Base-by-base conservation (phyloP, 306 rosid species). In the Leucaena leucocephala region DNA sequence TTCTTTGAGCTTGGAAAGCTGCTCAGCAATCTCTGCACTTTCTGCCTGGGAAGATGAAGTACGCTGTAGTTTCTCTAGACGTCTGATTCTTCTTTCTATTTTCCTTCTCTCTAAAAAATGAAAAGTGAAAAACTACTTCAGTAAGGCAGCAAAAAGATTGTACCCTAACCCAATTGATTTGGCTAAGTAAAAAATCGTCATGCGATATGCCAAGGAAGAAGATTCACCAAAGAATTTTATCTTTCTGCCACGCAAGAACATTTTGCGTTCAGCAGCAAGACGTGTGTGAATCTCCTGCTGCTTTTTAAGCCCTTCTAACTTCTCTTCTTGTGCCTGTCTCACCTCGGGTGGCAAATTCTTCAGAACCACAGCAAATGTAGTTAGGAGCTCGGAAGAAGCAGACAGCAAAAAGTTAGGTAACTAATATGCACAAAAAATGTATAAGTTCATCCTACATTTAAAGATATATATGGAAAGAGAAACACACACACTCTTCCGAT, bases 221-320 rank as follows among this genome's bases (percentile, higher is more conserved):
- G 22, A 68, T 61, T 57, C 85, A 91, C 96, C 96, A 78, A 95
- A 95, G 83, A 95, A 95, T 82, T 95, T 95, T 38, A 95, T 93
- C 93, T 93, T 95, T 58, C 90, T 85, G 68, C 90, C 93, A 21
- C 98, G 94, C 49, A 93, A 71, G 75, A 95, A 95, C 17, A 93
- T 86, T 81, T 93, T 82, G 64, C 97, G 98, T 73, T 95, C 99
- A 4, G 87, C 90, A 2, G 98, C 97, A 11, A 95, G 89, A 48
- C 91, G 98, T 36, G 87, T 80, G 59, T 95, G 99, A 85, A 93
- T 84, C 82, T 95, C 99, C 76, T 93, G 99, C 88, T 95, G 99
- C 79, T 89, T 91, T 89, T 85, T 90, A 73, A 95, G 90, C 14
- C 81, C 96, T 69, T 88, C 94, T 64, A 95, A 62, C 89, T 95